Percentiles rank a stretch among this genome's conserved stretches.
Conservation (phyloP, 805 yeast species). For the Yamadazyma phyllophila region DNA sequence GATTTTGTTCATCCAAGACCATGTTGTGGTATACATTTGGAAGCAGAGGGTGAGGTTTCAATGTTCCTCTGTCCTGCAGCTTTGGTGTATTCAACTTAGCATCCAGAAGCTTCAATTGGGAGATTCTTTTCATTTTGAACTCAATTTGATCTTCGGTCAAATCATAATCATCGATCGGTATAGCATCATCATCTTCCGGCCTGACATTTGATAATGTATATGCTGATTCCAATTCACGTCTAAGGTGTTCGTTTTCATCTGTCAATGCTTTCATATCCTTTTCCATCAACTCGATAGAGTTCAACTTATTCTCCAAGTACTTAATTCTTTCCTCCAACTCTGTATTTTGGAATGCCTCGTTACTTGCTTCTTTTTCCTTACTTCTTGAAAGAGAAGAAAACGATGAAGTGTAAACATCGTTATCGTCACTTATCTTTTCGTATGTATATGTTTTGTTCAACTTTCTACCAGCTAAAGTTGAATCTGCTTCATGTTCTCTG, state of each 20-base stretch:
- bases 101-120: slow-evolving; percentile 29
- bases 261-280: slow-evolving; percentile 18
- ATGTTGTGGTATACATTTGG: slow-evolving; percentile 36
- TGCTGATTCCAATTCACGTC: slow-evolving; percentile 8
- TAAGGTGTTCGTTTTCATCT: slow-evolving; percentile 12
- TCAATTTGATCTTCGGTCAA: slow-evolving; percentile 20
- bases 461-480: not conserved
- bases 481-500: not conserved
- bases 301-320: slow-evolving; percentile 9
- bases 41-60: slow-evolving; percentile 31
- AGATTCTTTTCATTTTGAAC: slow-evolving; percentile 36
- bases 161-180: slow-evolving; percentile 22
- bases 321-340: slow-evolving; percentile 11
- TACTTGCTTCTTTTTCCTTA: not conserved
- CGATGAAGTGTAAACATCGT: slow-evolving; percentile 2
- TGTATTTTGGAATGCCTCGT: not conserved
- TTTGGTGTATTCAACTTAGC: slow-evolving; percentile 3
- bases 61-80: slow-evolving; percentile 29
- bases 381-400: not conserved
- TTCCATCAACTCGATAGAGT: slow-evolving; percentile 4
- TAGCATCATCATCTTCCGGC: not conserved
- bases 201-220: slow-evolving; percentile 3
- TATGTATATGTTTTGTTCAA: slow-evolving; percentile 29
- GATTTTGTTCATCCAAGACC: slow-evolving; percentile 29
- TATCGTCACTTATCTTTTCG: slow-evolving; percentile 22